These are phyloP conservation scores for Oenanthe javanica DNA, from an alignment of 140 eudicot genomes.

Conservation along the genomic window DNA sequence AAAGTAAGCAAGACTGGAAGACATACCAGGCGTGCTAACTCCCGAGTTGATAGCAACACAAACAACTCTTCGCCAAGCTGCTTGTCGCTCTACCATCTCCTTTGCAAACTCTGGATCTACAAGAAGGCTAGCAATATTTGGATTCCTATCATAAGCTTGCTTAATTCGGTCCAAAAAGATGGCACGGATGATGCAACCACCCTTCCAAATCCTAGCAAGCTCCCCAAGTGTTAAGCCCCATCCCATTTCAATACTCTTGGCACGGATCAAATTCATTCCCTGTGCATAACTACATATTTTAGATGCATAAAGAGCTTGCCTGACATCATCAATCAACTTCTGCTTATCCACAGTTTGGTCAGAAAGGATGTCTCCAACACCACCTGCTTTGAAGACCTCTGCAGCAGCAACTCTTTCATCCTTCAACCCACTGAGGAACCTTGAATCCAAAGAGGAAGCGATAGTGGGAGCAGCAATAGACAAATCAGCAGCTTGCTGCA, in stretches of 20 bases:
- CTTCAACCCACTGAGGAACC: conserved; percentile 28
- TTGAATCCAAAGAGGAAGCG: conserved; percentile 26
- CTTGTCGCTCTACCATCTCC: conserved; percentile 25
- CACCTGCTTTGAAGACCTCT: conserved; percentile 16
- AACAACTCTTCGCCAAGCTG: conserved; percentile 29
- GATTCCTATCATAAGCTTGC: conserved; percentile 23
- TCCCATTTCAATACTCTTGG: conserved; percentile 12
- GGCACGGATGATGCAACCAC: conserved; percentile 26
- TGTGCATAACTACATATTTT: conserved; percentile 12
- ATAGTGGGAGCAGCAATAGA: conserved; percentile 29
- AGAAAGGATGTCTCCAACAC: conserved; percentile 9
- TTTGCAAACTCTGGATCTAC: conserved; percentile 29
- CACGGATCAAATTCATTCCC: conserved; percentile 14
- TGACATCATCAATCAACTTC: conserved; percentile 9
- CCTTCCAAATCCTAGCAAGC: conserved; percentile 13
- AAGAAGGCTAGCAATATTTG: conserved; percentile 25
- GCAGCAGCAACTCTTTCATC: conserved; percentile 28
- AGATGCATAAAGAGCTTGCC: conserved; percentile 10
- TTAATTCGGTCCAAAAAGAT: conserved; percentile 30
- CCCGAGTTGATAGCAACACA: conserved; percentile 12
- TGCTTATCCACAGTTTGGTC: conserved; percentile 18
- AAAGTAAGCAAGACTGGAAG: conserved; percentile 20
- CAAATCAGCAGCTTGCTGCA: conserved; percentile 34
- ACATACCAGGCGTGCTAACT: conserved; percentile 21
- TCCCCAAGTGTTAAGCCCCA: conserved; percentile 11